Conservation (phyloP, 352 stramenopile genomes). For the Pythium vanterpoolii region DNA sequence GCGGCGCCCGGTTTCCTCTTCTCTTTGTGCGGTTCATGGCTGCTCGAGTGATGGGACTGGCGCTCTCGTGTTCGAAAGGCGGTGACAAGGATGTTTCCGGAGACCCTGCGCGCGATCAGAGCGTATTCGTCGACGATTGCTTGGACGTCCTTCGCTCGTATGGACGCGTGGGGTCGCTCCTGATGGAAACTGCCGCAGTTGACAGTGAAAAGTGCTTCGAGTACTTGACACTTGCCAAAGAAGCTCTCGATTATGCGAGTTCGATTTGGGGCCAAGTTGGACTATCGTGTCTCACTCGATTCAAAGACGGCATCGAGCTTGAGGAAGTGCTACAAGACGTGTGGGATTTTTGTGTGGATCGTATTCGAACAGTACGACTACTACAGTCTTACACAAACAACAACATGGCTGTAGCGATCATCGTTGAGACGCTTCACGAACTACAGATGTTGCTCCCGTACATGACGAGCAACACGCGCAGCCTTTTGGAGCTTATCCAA, state of each 20-base stretch:
- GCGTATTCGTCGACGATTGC: constrained; percentile 44
- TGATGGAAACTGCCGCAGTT: constrained; percentile 49
- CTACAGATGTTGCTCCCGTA: constrained; percentile 76
- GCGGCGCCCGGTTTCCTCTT: constrained; percentile 20
- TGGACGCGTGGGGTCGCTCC: constrained; percentile 56
- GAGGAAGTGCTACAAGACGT: constrained; percentile 76
- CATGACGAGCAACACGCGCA: constrained; percentile 36
- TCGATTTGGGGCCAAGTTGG: constrained; percentile 65
- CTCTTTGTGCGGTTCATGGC: constrained; percentile 47
- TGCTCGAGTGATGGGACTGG: constrained; percentile 60
- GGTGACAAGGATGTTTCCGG: not conserved
- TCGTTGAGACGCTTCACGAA: constrained; percentile 58
- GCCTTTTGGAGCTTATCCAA: constrained; percentile 46
- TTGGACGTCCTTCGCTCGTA: constrained; percentile 73
- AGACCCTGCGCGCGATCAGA: constrained; percentile 12
- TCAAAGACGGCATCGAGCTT: constrained; percentile 59
- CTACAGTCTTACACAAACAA: constrained; percentile 12
- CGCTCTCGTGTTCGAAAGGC: constrained; percentile 32
- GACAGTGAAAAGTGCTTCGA: constrained; percentile 47
- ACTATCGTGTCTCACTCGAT: constrained; percentile 57
- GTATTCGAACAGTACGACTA: constrained; percentile 49
- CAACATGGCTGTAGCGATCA: constrained; percentile 7
- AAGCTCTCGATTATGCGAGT: constrained; percentile 43
- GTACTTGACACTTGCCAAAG: constrained; percentile 53
- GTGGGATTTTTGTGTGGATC: constrained; percentile 75